Evolutionary conservation across 768 basidiomycete genomes (phyloP), one percentile per base, ranked within the genome.

Genomic region (Rhizopogon vulgaris): DNA sequence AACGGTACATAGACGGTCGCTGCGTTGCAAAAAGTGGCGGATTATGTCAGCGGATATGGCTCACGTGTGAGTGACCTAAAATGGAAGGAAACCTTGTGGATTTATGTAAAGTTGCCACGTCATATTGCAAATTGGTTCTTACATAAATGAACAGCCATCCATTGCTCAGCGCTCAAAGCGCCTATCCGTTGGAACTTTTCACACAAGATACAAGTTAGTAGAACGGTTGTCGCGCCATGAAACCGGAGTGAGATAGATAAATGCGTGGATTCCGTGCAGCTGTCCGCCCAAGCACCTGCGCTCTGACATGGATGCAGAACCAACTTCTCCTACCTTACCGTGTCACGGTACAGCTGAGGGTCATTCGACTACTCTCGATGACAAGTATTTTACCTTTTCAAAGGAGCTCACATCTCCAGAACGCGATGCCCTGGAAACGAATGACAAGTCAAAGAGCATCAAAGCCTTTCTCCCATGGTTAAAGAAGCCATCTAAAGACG

Each of bases 311-410:
- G 9, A 5, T 24, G 24, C 15, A 15, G 17, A 34, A 12, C 15
- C 17, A 2, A 11, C 17, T 3, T 9, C n/a, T 28, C 52, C 52
- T 52, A 27, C 51, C 27, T 24, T 56, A 55, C 56, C 4, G 4
- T 12, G 58, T 60, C n/a, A n/a, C n/a, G 3, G 22, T 22, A 78
- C 69, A 52, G 72, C n/a, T n/a, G n/a, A 71, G 60, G 74, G 77
- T 17, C 66, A 70, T 57, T 67, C 73, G 27, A 73, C 68, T 56
- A 71, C 69, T 46, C 68, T 70, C 37, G 72, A 74, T 59, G 78
- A 79, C 61, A 79, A 79, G 68, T 59, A 60, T 28, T 66, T 69
- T 41, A 60, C 72, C 14, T 12, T 30, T 32, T 32, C 43, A 22
- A 32, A 45, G 12, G 30, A 45, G 30, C 18, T 32, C 4, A 4